Evolutionary conservation across 495 filamentous ascomycete species (phyloP).

Genomic region (Penicillium diatomitis): DNA sequence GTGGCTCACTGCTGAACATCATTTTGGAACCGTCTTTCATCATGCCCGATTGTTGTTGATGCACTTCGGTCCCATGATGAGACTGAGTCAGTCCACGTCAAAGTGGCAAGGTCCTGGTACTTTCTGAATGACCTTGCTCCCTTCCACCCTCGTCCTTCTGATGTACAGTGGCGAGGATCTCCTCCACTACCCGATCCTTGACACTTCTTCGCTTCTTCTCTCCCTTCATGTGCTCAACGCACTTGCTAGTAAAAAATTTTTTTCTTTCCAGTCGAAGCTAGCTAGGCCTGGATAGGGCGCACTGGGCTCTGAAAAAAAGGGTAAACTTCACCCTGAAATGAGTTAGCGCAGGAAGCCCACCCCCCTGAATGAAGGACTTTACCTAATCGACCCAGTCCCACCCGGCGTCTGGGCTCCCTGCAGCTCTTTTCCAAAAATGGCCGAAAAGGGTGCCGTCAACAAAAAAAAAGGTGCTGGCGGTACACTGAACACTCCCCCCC

Average conservation of each 20-base stretch:
- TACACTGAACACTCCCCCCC: background rate
- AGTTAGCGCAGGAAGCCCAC: background rate
- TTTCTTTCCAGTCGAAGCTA: background rate
- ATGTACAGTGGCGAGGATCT: no score
- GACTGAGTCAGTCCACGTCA: no score
- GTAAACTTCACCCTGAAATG: background rate
- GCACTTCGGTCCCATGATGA: no score
- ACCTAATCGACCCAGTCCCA: conserved; percentile 9
- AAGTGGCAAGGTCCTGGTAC: no score
- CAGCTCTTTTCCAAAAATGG: conserved; percentile 29
- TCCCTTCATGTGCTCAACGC: background rate
- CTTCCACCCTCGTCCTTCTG: no score
- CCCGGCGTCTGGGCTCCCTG: conserved; percentile 29
- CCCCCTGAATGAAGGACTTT: conserved; percentile 1
- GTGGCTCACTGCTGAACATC: no score
- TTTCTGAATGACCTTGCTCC: no score
- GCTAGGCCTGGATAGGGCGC: background rate
- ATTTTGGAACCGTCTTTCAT: no score
- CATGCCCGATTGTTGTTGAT: no score
- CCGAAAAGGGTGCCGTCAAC: conserved; percentile 18
- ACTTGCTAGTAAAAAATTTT: background rate
- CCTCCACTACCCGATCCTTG: no score
- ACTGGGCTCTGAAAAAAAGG: background rate
- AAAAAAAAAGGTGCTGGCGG: background rate
- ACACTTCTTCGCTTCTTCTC: no score